phyloP scores from a whole-genome alignment of 169 alveolate species.

The Hepatocystis sp. region DNA sequence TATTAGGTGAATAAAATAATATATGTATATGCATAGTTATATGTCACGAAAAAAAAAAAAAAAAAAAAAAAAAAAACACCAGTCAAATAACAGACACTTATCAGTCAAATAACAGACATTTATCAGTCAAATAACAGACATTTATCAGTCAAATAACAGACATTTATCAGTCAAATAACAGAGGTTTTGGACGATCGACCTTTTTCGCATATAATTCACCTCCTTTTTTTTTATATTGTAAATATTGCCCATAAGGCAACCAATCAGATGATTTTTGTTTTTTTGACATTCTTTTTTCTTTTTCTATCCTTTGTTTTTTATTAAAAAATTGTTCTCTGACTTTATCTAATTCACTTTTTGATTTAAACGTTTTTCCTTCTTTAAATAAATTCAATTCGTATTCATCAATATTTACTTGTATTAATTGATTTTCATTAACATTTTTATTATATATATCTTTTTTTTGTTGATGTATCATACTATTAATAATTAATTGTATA shows the following conservation, averaged over 20 bases:
- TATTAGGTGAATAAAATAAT: neutral
- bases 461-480: conserved; percentile 80
- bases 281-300: conserved; percentile 51
- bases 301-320: conserved; percentile 40
- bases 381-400: conserved; percentile 76
- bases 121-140: too few relatives aligned
- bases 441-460: conserved; percentile 76
- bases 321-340: conserved; percentile 73
- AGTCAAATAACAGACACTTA: too few relatives aligned
- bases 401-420: conserved; percentile 84
- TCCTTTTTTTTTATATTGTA: conserved; percentile 80
- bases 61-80: too few relatives aligned
- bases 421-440: conserved; percentile 76
- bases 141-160: too few relatives aligned
- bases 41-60: too few relatives aligned
- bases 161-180: conserved; percentile 13
- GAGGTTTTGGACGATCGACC: conserved; percentile 78
- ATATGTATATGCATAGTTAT: neutral
- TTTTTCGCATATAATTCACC: conserved; percentile 81
- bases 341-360: conserved; percentile 52
- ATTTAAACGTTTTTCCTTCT: conserved; percentile 48
- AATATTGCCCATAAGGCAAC: conserved; percentile 82
- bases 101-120: too few relatives aligned
- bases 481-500: conserved; percentile 82
- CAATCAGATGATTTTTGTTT: conserved; percentile 72